Evolutionary conservation across 345 rosid genomes (phyloP).

Genomic region (sweet orange (Citrus sinensis)): DNA sequence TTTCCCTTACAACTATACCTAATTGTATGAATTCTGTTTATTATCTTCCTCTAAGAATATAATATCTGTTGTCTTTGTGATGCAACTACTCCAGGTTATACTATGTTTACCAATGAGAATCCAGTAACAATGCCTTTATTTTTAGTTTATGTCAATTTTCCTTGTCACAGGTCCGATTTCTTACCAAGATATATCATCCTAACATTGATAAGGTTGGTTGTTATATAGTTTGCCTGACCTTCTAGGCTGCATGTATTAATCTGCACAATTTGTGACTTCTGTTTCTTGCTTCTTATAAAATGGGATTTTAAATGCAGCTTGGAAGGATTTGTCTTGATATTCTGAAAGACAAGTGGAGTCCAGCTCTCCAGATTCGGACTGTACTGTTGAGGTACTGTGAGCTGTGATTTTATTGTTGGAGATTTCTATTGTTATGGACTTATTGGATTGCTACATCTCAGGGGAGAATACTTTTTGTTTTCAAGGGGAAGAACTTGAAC

Average conservation of each 20-base stretch:
- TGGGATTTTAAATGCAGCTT: conserved; percentile 45
- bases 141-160: conserved; percentile 5
- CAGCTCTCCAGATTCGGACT: conserved; percentile 96
- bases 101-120: neutral
- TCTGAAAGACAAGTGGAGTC: conserved; percentile 99
- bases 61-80: neutral
- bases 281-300: neutral
- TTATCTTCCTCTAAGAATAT: neutral
- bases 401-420: neutral
- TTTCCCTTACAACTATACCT: neutral
- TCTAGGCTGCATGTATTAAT: neutral
- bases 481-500: neutral
- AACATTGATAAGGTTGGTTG: conserved; percentile 87
- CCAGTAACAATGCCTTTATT: neutral
- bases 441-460: neutral
- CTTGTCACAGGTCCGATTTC: conserved; percentile 82
- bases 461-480: neutral
- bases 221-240: neutral
- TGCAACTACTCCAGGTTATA: neutral
- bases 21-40: neutral
- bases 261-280: neutral
- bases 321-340: conserved; percentile 99
- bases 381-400: conserved; percentile 85
- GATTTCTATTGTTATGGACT: neutral
- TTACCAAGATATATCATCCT: conserved; percentile 97